Evolutionary conservation across 75 land plant species (phyloP).

Genomic region (Selaginella tamariscina): DNA sequence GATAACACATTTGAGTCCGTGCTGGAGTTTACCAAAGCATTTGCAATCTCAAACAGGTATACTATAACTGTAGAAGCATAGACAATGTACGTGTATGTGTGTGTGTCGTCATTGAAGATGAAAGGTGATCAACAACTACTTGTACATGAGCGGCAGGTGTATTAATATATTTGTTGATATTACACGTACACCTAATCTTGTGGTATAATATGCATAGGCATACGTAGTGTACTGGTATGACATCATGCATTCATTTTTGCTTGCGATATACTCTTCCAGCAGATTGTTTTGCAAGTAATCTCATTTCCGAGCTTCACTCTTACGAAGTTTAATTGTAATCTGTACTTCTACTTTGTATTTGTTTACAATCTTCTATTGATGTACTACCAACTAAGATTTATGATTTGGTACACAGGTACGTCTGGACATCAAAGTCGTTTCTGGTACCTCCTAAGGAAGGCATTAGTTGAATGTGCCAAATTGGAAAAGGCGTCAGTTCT

Average conservation of each 20-base stretch:
- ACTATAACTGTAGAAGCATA: no score
- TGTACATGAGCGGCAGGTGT: background rate
- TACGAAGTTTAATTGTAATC: no score
- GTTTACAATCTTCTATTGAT: slow-evolving; percentile 7
- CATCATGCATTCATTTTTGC: slow-evolving; percentile 6
- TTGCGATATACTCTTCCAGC: slow-evolving; percentile 11
- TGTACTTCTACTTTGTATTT: background rate
- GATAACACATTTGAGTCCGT: slow-evolving; percentile 35
- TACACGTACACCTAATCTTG: background rate
- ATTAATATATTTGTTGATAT: background rate
- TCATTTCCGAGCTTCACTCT: background rate
- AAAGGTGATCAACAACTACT: background rate
- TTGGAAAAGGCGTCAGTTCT: slow-evolving; percentile 33
- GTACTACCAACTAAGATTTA: slow-evolving; percentile 9
- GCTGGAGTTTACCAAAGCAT: slow-evolving; percentile 34
- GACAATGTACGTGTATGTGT: no score
- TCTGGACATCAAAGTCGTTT: slow-evolving; percentile 35
- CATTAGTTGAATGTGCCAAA: slow-evolving; percentile 51
- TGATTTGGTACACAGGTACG: slow-evolving; percentile 19
- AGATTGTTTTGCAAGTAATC: background rate
- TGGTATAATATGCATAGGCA: background rate
- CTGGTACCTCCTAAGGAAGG: slow-evolving; percentile 50
- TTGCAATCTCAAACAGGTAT: slow-evolving; percentile 45
- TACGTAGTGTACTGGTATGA: no score
- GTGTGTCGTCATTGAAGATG: background rate